phyloP scores from a whole-genome alignment of 176 grass and related monocot genomes.

The Elaeis guineensis region DNA sequence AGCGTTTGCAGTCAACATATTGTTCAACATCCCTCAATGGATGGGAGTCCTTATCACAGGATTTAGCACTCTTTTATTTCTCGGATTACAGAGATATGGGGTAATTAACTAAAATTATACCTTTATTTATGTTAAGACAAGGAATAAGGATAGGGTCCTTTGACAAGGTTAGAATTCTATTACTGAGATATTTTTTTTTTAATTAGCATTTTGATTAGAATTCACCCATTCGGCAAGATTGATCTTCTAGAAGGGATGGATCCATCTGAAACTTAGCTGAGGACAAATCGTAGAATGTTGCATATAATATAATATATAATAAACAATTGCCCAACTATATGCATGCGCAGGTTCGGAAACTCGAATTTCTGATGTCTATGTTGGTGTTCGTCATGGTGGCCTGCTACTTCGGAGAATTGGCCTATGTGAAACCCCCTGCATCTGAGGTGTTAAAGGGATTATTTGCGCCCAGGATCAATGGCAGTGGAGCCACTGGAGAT shows the following conservation, averaged over 20 bases:
- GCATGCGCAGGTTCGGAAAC: slow-evolving; percentile 42
- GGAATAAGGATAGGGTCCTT: no score
- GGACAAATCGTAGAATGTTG: no score
- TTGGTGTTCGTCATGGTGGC: slow-evolving; percentile 52
- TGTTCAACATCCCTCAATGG: slow-evolving; percentile 55
- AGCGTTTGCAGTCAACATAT: slow-evolving; percentile 8
- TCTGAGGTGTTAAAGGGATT: slow-evolving; percentile 46
- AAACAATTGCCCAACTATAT: background rate
- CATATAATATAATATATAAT: background rate
- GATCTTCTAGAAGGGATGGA: no score
- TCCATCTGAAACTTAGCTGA: no score
- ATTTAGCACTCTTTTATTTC: slow-evolving; percentile 45
- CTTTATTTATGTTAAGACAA: no score
- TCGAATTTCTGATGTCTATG: slow-evolving; percentile 47
- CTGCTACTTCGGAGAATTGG: slow-evolving; percentile 59
- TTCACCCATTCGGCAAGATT: no score
- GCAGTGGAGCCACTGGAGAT: slow-evolving; percentile 38
- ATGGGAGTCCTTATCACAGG: slow-evolving; percentile 50
- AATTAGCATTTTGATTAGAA: no score
- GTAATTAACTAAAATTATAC: slow-evolving; percentile 19
- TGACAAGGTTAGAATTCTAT: no score
- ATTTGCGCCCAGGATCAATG: slow-evolving; percentile 49
- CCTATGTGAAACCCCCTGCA: slow-evolving; percentile 43
- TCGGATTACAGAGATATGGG: slow-evolving; percentile 41
- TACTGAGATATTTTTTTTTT: no score